A percentile compares a stretch with the other conserved stretches of the same genome.
Evolutionary conservation across 371 early-diverging fungal species (phyloP).

Genomic region (Mucor circinelloides): DNA sequence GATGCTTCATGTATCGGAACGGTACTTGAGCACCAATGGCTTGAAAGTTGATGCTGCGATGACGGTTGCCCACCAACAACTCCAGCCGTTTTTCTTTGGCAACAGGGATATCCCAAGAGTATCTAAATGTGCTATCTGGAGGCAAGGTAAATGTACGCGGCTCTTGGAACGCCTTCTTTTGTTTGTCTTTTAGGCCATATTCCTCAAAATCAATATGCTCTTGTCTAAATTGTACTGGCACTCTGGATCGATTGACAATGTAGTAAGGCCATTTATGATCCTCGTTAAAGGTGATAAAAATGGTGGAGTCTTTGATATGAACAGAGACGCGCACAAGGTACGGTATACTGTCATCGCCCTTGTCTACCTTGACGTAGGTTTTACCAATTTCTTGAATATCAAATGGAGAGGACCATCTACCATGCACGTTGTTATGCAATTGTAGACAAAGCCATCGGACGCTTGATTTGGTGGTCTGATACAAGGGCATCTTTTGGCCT

Average conservation of each 20-base stretch:
- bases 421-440: conserved; percentile 39
- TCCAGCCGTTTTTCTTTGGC: conserved; percentile 70
- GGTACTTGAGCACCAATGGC: conserved; percentile 91
- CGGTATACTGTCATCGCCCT: conserved; percentile 45
- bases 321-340: conserved; percentile 79
- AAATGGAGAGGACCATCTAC: conserved; percentile 79
- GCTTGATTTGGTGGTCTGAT: conserved; percentile 46
- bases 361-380: conserved; percentile 74
- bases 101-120: conserved; percentile 94
- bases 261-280: conserved; percentile 89
- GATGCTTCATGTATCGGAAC: conserved; percentile 64
- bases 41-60: conserved; percentile 78
- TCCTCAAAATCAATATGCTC: conserved; percentile 36
- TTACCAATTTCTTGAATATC: conserved; percentile 84
- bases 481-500: conserved; percentile 55
- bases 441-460: conserved; percentile 59
- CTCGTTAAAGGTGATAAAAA: conserved; percentile 82
- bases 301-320: conserved; percentile 79
- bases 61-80: conserved; percentile 68
- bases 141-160: conserved; percentile 23
- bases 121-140: conserved; percentile 58
- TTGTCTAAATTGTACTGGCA: conserved; percentile 80
- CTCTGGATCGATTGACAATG: conserved; percentile 81
- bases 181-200: conserved; percentile 31
- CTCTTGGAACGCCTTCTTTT: conserved; percentile 32